Evolutionary conservation across 306 rosid species (phyloP).

Genomic region (Quillaja saponaria): DNA sequence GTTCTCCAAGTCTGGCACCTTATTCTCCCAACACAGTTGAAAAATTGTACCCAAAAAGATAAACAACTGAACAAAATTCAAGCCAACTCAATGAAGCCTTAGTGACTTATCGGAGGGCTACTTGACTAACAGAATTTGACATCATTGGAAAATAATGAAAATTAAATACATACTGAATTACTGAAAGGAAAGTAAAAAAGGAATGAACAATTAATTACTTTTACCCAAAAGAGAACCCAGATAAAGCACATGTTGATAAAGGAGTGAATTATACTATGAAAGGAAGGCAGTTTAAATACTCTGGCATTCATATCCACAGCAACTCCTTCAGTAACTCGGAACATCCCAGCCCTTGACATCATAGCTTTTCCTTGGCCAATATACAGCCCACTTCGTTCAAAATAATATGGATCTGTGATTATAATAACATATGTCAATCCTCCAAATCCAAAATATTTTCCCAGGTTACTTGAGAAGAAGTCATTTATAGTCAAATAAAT

Average conservation of each 20-base stretch:
- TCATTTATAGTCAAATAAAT: conserved; percentile 6
- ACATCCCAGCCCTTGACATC: conserved; percentile 89
- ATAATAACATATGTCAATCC: conserved; percentile 23
- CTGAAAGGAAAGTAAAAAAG: not conserved
- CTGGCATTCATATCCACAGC: conserved; percentile 81
- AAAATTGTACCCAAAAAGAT: too few species aligned
- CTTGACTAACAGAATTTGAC: too few species aligned
- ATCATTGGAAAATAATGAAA: too few species aligned
- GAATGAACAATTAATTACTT: conserved; percentile 2
- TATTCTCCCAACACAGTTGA: too few species aligned
- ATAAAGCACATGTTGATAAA: not conserved
- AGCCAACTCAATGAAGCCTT: too few species aligned
- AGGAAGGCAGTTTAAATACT: conserved; percentile 81
- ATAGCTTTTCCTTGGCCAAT: conserved; percentile 83
- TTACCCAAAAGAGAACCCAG: not conserved
- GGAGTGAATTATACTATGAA: conserved; percentile 61
- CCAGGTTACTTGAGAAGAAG: conserved; percentile 18
- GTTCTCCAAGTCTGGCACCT: not conserved
- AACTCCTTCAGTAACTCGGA: conserved; percentile 70
- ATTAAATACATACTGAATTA: too few species aligned
- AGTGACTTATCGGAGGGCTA: too few species aligned
- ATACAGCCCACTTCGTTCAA: conserved; percentile 71
- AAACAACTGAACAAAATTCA: too few species aligned
- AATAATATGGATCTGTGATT: conserved; percentile 68
- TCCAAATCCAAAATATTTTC: not conserved